These are phyloP conservation scores for Phoma herbarum DNA, from an alignment of 2,329 filamentous ascomycete genomes.

Conservation along the genomic window DNA sequence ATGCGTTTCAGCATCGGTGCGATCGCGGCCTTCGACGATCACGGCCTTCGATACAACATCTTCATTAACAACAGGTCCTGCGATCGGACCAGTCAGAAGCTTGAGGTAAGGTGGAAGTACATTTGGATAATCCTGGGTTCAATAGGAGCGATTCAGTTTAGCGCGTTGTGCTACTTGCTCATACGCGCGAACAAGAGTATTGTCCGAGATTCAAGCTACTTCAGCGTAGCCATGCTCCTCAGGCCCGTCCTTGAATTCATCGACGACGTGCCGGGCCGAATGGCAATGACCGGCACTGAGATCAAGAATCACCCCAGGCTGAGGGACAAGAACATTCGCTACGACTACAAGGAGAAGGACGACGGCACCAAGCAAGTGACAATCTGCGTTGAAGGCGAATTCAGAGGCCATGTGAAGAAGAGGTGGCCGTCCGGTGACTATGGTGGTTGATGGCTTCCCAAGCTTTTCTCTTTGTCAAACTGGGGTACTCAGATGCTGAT, in stretches of 20 bases:
- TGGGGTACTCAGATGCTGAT: too few species aligned
- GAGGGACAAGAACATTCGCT: slow-evolving; percentile 39
- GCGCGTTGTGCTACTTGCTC: slow-evolving; percentile 32
- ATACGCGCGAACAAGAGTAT: slow-evolving; percentile 41
- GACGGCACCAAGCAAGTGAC: slow-evolving; percentile 40
- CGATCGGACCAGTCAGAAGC: slow-evolving; percentile 35
- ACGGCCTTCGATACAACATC: slow-evolving; percentile 39
- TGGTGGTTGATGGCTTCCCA: slow-evolving; percentile 14
- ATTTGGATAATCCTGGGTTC: slow-evolving; percentile 31
- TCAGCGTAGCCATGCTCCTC: slow-evolving; percentile 45
- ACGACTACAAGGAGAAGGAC: slow-evolving; percentile 42
- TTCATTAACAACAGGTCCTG: slow-evolving; percentile 14
- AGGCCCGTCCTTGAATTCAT: slow-evolving; percentile 40
- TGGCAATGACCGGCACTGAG: slow-evolving; percentile 42
- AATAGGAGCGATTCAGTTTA: slow-evolving; percentile 41
- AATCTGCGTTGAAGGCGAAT: slow-evolving; percentile 39
- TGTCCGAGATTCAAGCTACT: slow-evolving; percentile 45
- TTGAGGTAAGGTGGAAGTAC: slow-evolving; percentile 44
- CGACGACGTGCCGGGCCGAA: slow-evolving; percentile 26
- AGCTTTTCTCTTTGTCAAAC: too few species aligned
- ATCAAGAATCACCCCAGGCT: slow-evolving; percentile 41
- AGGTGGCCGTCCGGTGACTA: slow-evolving; percentile 44
- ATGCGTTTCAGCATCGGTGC: slow-evolving; percentile 44
- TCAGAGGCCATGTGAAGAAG: slow-evolving; percentile 29
- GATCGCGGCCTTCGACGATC: slow-evolving; percentile 47